Evolutionary conservation across 768 basidiomycete genomes (phyloP).

Genomic region (Cystobasidiopsis lactophilus): DNA sequence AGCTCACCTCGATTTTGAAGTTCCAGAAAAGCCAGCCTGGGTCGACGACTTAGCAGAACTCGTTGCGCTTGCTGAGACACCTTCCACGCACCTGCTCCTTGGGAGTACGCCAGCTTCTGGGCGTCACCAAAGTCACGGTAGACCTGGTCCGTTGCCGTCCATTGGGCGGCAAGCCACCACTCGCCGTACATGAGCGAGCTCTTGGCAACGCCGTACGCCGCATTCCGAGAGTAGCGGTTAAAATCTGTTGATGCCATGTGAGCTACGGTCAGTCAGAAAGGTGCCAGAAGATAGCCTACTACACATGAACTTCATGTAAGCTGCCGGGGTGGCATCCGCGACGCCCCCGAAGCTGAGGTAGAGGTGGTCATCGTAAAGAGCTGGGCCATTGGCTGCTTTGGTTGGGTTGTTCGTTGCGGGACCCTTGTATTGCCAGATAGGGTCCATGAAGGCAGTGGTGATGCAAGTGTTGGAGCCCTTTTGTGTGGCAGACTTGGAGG

Average conservation of each 20-base stretch:
- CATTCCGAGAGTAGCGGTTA: background rate
- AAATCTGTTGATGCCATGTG: too few relatives aligned
- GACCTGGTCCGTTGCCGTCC: background rate
- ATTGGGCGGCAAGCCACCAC: background rate
- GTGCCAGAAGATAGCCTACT: background rate
- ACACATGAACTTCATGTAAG: background rate
- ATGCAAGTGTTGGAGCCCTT: background rate
- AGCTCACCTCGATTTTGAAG: background rate
- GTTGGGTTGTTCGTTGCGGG: background rate
- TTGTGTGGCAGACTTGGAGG: background rate
- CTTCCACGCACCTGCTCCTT: background rate
- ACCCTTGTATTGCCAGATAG: background rate
- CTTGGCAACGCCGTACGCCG: background rate
- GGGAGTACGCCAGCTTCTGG: background rate
- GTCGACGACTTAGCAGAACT: background rate
- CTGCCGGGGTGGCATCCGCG: background rate
- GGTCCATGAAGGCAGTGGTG: background rate
- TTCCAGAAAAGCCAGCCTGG: background rate
- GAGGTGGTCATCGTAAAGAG: conserved; percentile 1
- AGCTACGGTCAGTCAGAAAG: too few relatives aligned
- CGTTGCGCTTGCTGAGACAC: background rate
- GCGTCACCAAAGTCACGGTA: background rate
- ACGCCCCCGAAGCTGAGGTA: background rate
- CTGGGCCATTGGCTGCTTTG: background rate
- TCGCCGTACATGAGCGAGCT: background rate